These are phyloP conservation scores for Boletus insuetus DNA, from an alignment of 768 basidiomycete species.

Conservation along the genomic window DNA sequence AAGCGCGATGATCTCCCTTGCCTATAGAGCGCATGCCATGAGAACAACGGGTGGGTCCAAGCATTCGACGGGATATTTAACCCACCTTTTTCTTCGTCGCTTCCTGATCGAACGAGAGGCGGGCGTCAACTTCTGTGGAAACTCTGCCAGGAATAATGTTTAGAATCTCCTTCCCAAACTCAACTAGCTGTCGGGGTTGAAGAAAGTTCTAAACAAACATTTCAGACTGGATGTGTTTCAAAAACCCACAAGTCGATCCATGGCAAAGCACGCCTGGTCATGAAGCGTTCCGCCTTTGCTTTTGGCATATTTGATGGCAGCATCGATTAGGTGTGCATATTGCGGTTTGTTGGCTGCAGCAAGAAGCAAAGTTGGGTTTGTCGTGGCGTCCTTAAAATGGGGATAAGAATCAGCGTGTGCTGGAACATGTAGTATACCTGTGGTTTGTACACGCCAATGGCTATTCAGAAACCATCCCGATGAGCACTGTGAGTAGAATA, in stretches of 20 bases:
- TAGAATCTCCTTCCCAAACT: slow-evolving; percentile 93
- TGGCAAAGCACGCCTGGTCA: slow-evolving; percentile 68
- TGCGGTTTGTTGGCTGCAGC: slow-evolving; percentile 85
- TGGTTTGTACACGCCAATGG: slow-evolving; percentile 92
- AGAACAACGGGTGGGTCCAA: background rate
- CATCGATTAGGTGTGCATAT: slow-evolving; percentile 74
- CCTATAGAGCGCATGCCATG: background rate
- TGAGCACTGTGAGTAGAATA: slow-evolving; percentile 16
- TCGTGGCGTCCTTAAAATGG: slow-evolving; percentile 78
- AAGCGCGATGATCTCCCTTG: too few relatives aligned
- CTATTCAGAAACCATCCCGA: slow-evolving; percentile 35
- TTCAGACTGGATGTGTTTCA: background rate
- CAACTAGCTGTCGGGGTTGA: slow-evolving; percentile 65
- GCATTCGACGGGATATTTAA: too few relatives aligned
- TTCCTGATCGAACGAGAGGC: slow-evolving; percentile 90
- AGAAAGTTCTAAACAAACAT: background rate
- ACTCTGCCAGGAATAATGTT: slow-evolving; percentile 93
- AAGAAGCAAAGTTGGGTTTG: slow-evolving; percentile 92
- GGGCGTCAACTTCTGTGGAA: slow-evolving; percentile 96
- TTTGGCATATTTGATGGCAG: slow-evolving; percentile 70
- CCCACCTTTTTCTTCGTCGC: slow-evolving; percentile 78
- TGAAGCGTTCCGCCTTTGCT: slow-evolving; percentile 74
- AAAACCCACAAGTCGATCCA: slow-evolving; percentile 75
- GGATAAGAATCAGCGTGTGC: background rate
- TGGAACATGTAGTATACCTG: slow-evolving; percentile 44